Evolutionary conservation across 164 flowering plant genomes (phyloP), one percentile per base, ranked within the genome.

Genomic region (Vitis labrusca): DNA sequence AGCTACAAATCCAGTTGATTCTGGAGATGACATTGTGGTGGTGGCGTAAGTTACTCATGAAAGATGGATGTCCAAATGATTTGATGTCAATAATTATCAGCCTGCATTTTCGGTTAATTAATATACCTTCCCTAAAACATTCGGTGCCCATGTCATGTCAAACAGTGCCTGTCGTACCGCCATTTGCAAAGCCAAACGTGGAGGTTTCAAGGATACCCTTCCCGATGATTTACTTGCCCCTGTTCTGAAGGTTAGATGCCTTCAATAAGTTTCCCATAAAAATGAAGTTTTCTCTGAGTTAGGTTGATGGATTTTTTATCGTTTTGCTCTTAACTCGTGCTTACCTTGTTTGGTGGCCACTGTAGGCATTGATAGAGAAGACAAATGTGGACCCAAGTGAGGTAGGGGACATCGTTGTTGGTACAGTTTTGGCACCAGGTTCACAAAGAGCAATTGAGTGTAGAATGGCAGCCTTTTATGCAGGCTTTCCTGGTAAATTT

Each of bases 21-120:
- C 83, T 81, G 92, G 94, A 2, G 97, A 96, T 70, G 99, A 90
- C 72, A 76, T 88, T 19, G 95, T 88, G 59, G 83, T 90, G 67
- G 94, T 88, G 15, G 87, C 91, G 91, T 88, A 73, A 83, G 87
- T 83, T 57, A 3, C 17, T 71, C 53, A 30, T 37, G 29, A 10
- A 5, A 61, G 27, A 30, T 11, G 19, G 27, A 62, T 62, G 7
- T 14, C 10, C 7, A 53, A 53, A 44, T 13, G 4, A 13, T 66
- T 30, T 19, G 49, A 51, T 12, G 5, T 27, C 7, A 2, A 56
- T 19, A 4, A 5, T 9, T 0, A 2, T 15, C 11, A 32, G n/a
- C 3, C 37, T n/a, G 13, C n/a, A 37, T 23, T 55, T 8, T 52
- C 19, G 19, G 19, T 17, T 10, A 13, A 15, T 57, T 30, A 37